phyloP scores from a whole-genome alignment of 495 filamentous ascomycete species.

The Tuber umbilicatum region DNA sequence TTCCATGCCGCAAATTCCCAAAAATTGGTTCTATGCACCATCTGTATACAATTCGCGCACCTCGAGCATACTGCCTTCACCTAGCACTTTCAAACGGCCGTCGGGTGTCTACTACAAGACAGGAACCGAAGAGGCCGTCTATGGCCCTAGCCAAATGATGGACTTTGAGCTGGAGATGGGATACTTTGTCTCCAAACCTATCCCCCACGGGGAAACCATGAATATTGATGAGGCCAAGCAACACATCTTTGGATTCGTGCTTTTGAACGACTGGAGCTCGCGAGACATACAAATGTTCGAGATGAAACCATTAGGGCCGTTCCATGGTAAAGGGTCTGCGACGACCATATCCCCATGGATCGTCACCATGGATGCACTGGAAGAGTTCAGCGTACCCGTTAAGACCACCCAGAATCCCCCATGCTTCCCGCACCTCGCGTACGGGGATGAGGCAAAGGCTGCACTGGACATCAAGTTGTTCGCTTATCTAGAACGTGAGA shows the following conservation, averaged over 20 bases:
- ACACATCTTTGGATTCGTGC: slow-evolving; percentile 73
- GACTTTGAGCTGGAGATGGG: slow-evolving; percentile 85
- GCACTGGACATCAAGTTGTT: neutral
- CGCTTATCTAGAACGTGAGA: neutral
- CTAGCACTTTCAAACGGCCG: slow-evolving; percentile 67
- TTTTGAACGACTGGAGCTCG: slow-evolving; percentile 83
- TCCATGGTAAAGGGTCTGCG: slow-evolving; percentile 88
- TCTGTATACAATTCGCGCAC: slow-evolving; percentile 79
- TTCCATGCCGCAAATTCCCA: slow-evolving; percentile 72
- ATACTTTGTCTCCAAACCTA: slow-evolving; percentile 61
- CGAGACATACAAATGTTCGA: slow-evolving; percentile 86
- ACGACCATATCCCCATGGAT: slow-evolving; percentile 82
- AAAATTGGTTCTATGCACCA: slow-evolving; percentile 78
- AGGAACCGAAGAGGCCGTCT: slow-evolving; percentile 49
- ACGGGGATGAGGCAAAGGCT: neutral
- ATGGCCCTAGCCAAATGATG: slow-evolving; percentile 56
- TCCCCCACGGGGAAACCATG: slow-evolving; percentile 60
- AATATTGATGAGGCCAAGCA: slow-evolving; percentile 61
- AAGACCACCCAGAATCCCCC: slow-evolving; percentile 1
- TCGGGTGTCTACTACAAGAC: slow-evolving; percentile 62
- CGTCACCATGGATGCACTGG: slow-evolving; percentile 76
- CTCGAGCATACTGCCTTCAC: slow-evolving; percentile 67
- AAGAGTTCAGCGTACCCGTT: slow-evolving; percentile 51
- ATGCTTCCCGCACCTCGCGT: neutral
- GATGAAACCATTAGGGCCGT: slow-evolving; percentile 71